These are phyloP conservation scores for Escallonia herrerae DNA, from an alignment of 129 eudicot genomes.

Conservation along the genomic window DNA sequence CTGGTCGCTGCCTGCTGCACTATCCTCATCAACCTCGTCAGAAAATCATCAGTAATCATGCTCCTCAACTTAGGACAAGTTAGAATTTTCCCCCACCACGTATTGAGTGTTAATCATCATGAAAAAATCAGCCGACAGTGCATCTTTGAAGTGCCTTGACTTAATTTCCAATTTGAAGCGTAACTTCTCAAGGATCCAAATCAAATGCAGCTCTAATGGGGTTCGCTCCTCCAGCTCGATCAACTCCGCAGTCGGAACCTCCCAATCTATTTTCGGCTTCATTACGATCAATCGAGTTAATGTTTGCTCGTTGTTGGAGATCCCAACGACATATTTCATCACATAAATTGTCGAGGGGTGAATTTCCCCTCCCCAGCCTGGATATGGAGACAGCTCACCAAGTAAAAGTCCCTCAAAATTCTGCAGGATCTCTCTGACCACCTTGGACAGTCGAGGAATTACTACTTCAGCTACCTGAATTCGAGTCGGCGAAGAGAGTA, in stretches of 20 bases:
- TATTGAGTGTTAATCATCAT: conserved; percentile 30
- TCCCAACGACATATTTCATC: background rate
- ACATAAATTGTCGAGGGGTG: background rate
- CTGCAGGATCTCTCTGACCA: background rate
- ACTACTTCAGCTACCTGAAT: background rate
- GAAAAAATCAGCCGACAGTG: conserved; percentile 13
- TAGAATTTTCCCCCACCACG: conserved; percentile 18
- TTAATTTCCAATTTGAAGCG: background rate
- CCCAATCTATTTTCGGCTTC: background rate
- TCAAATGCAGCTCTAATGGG: background rate
- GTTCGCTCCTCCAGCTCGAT: background rate
- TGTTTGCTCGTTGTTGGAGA: background rate
- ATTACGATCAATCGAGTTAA: background rate
- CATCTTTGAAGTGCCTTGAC: background rate
- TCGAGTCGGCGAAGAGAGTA: background rate
- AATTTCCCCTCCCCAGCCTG: too few species aligned
- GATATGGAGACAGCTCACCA: background rate
- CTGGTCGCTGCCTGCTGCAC: background rate
- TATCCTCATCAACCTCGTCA: conserved; percentile 1
- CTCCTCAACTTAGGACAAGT: conserved; percentile 8
- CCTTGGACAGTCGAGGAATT: background rate
- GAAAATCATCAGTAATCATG: conserved; percentile 14
- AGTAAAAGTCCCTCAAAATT: background rate
- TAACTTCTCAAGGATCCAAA: background rate
- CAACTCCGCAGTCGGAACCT: background rate